phyloP scores from a whole-genome alignment of 2,329 filamentous ascomycete genomes.

The Ceratocystis destructans region DNA sequence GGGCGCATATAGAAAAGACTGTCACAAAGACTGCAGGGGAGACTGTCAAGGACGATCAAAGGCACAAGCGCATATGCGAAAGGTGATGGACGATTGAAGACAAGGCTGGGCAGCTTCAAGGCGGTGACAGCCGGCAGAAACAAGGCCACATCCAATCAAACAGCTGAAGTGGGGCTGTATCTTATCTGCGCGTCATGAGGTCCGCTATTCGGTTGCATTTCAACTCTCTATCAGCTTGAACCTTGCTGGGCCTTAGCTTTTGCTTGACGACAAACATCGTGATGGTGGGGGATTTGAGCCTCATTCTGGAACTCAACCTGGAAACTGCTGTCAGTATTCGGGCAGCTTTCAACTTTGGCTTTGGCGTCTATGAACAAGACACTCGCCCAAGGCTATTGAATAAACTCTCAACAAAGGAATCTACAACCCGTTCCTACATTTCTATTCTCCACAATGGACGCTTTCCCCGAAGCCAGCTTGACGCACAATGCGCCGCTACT shows the following conservation, averaged over 20 bases:
- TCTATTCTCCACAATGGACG: constrained; percentile 47
- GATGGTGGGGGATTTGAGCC: constrained; percentile 10
- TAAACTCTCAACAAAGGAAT: neutral
- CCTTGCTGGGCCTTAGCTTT: neutral
- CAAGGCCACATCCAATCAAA: constrained; percentile 4
- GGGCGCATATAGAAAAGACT: neutral
- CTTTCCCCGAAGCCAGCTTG: constrained; percentile 64
- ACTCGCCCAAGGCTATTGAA: neutral
- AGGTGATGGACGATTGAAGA: neutral
- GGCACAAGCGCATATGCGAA: neutral
- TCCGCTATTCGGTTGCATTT: neutral
- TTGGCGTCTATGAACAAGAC: neutral
- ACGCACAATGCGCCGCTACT: constrained; percentile 78
- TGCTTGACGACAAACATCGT: constrained; percentile 1
- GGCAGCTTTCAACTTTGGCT: no score
- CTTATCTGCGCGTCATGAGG: constrained; percentile 17
- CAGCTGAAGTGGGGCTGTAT: constrained; percentile 6
- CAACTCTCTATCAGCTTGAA: neutral
- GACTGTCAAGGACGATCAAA: neutral
- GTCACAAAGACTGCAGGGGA: neutral
- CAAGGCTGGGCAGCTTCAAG: constrained; percentile 9
- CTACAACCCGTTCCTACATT: neutral
- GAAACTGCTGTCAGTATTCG: no score
- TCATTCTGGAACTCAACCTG: no score
- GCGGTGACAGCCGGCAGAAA: constrained; percentile 15